Percentiles rank a stretch among this genome's conserved stretches.
Conservation (phyloP, 306 rosid genomes). For the Lotus japonicus region DNA sequence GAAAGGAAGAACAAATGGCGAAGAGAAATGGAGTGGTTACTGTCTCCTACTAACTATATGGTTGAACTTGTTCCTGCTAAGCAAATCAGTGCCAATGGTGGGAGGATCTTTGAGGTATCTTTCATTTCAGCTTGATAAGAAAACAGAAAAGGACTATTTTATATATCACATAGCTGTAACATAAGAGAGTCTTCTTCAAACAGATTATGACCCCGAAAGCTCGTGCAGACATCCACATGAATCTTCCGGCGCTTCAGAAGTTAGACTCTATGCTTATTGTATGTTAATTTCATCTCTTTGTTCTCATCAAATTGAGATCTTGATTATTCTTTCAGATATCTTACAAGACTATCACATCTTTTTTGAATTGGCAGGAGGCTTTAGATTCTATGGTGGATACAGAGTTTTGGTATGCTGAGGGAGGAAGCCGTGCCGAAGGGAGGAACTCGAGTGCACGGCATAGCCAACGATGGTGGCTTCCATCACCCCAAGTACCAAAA, state of each 20-base stretch:
- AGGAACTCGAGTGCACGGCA: slow-evolving; percentile 32
- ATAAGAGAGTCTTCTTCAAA: slow-evolving; percentile 2
- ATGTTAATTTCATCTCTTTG: slow-evolving; percentile 29
- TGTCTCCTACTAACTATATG: slow-evolving; percentile 90
- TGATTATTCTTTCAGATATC: neutral
- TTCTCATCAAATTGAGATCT: slow-evolving; percentile 3
- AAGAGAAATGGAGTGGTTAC: slow-evolving; percentile 85
- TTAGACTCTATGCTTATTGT: slow-evolving; percentile 95
- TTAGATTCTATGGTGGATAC: slow-evolving; percentile 83
- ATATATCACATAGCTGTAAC: neutral
- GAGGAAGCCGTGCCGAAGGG: slow-evolving; percentile 76
- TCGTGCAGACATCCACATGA: slow-evolving; percentile 84
- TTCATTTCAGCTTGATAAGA: slow-evolving; percentile 11
- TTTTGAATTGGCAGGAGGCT: slow-evolving; percentile 47
- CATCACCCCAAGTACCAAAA: slow-evolving; percentile 70
- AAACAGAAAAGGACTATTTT: neutral
- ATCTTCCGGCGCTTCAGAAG: slow-evolving; percentile 94
- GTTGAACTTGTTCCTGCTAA: slow-evolving; percentile 94
- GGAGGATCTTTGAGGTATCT: slow-evolving; percentile 76
- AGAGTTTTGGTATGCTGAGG: slow-evolving; percentile 89
- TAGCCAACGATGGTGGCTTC: slow-evolving; percentile 91
- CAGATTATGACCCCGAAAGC: slow-evolving; percentile 96
- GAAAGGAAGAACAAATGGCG: slow-evolving; percentile 77
- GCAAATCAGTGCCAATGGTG: slow-evolving; percentile 76
- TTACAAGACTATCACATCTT: neutral